These are phyloP conservation scores for Phytopythium vexans DNA, from an alignment of 352 stramenopile genomes.

Conservation along the genomic window DNA sequence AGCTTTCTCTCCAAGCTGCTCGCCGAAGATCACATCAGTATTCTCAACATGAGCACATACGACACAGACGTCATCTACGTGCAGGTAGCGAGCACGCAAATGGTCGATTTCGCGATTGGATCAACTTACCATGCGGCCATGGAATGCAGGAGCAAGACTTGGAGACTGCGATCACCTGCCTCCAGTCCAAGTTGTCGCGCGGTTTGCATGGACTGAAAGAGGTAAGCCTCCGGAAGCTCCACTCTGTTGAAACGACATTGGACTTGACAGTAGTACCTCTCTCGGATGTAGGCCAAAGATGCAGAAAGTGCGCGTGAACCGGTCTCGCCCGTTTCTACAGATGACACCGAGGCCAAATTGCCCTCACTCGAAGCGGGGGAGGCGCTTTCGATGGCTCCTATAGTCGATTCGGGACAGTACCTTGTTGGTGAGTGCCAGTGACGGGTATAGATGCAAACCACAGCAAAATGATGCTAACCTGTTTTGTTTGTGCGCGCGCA, in stretches of 20 bases:
- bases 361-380: slow-evolving; percentile 7
- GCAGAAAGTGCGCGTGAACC: slow-evolving; percentile 36
- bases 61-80: slow-evolving; percentile 89
- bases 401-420: slow-evolving; percentile 73
- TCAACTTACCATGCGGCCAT: background rate
- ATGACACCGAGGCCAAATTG: slow-evolving; percentile 12
- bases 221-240: slow-evolving; percentile 15
- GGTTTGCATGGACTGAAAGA: slow-evolving; percentile 81
- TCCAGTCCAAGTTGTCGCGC: slow-evolving; percentile 74
- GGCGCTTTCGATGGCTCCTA: slow-evolving; percentile 6
- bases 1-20: slow-evolving; percentile 85
- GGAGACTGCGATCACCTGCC: slow-evolving; percentile 65
- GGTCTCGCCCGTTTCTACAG: slow-evolving; percentile 13
- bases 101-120: slow-evolving; percentile 70
- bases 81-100: slow-evolving; percentile 62
- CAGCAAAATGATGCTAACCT: background rate
- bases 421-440: slow-evolving; percentile 41
- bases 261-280: background rate
- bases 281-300: slow-evolving; percentile 40
- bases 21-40: slow-evolving; percentile 82
- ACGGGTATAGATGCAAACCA: background rate
- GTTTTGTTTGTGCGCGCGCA: slow-evolving; percentile 11
- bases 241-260: background rate
- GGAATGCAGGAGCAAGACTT: slow-evolving; percentile 39
- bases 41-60: slow-evolving; percentile 90